Conservation (phyloP, 164 flowering plant genomes). For the Macadamia integrifolia region DNA sequence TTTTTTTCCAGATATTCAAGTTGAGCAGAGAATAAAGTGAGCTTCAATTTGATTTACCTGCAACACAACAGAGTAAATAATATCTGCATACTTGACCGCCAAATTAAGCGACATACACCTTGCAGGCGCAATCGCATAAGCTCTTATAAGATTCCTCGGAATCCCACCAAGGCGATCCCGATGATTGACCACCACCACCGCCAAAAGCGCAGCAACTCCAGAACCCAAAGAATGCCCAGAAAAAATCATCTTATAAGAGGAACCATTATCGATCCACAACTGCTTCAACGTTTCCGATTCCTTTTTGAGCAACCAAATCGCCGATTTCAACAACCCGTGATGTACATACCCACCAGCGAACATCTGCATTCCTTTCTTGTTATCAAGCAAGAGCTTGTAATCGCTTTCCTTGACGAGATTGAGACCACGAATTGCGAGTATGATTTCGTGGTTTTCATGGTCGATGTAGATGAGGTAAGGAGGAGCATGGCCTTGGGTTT, state of each 20-base stretch:
- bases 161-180: conserved; percentile 54
- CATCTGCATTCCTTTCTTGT: conserved; percentile 61
- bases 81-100: conserved; percentile 91
- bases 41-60: conserved; percentile 41
- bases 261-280: conserved; percentile 50
- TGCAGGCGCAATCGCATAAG: conserved; percentile 85
- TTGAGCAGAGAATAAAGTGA: too few relatives aligned
- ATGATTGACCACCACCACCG: conserved; percentile 58
- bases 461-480: conserved; percentile 81
- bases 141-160: conserved; percentile 39
- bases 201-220: conserved; percentile 68
- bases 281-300: conserved; percentile 52
- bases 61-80: conserved; percentile 69
- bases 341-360: conserved; percentile 91
- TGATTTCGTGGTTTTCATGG: conserved; percentile 54
- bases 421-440: conserved; percentile 78
- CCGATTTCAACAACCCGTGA: conserved; percentile 73
- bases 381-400: conserved; percentile 65
- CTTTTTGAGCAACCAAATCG: conserved; percentile 57
- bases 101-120: conserved; percentile 91
- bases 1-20: too few relatives aligned
- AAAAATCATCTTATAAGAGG: conserved; percentile 47
- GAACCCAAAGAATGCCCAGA: conserved; percentile 87
- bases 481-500: conserved; percentile 62
- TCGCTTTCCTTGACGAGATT: conserved; percentile 71